Conservation (phyloP, 371 early-diverging fungal species). For the Batkoa obscura region DNA sequence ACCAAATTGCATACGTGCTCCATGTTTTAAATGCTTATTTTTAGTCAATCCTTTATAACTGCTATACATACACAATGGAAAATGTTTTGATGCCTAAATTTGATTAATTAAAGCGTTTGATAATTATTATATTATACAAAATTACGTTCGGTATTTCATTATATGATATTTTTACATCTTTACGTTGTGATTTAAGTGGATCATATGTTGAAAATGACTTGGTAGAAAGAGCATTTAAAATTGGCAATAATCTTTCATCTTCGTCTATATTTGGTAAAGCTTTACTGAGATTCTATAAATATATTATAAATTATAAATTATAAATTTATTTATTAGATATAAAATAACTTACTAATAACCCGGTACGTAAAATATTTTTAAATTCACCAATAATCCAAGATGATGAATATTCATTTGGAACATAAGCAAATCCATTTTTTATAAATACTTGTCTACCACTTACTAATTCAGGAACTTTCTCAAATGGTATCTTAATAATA, state of each 20-base stretch:
- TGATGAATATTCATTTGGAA: constrained; percentile 51
- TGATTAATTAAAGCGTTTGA: background rate
- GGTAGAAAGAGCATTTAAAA: constrained; percentile 64
- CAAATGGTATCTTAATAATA: constrained; percentile 46
- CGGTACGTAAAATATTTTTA: constrained; percentile 26
- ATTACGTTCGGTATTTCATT: constrained; percentile 20
- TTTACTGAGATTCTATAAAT: constrained; percentile 31
- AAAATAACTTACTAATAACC: constrained; percentile 27
- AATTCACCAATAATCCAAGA: constrained; percentile 64
- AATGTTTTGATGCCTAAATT: constrained; percentile 35
- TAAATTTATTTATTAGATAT: constrained; percentile 1
- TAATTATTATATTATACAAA: background rate
- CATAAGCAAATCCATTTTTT: constrained; percentile 60
- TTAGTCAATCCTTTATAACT: constrained; percentile 44
- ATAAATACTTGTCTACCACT: constrained; percentile 47
- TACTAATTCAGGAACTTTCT: constrained; percentile 63
- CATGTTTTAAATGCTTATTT: constrained; percentile 69
- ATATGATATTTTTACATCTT: constrained; percentile 32
- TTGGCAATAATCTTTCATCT: constrained; percentile 76
- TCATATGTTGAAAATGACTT: constrained; percentile 7
- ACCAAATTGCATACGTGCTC: constrained; percentile 79
- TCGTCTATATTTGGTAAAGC: constrained; percentile 79
- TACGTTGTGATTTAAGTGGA: constrained; percentile 22
- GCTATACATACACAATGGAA: constrained; percentile 86
- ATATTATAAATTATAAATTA: background rate